Conservation (phyloP, 768 basidiomycete genomes). For the Russula foetens region DNA sequence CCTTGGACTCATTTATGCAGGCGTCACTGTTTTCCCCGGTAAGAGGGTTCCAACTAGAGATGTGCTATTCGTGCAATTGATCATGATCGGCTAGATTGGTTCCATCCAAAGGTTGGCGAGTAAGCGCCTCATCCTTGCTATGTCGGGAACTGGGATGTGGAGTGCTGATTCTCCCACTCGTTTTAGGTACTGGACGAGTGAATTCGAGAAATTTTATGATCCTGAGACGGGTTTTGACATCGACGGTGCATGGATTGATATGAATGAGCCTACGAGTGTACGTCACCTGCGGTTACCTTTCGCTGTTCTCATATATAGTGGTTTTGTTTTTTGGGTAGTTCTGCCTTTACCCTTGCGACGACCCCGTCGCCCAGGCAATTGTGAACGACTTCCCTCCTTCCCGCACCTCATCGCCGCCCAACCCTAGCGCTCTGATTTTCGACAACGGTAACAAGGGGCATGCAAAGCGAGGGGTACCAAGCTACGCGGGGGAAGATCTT, state of each 20-base stretch:
- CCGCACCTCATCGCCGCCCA: constrained; percentile 41
- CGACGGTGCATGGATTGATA: constrained; percentile 68
- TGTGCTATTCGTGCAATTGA: background rate
- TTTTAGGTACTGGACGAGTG: constrained; percentile 51
- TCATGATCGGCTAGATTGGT: constrained; percentile 42
- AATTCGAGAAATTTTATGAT: constrained; percentile 50
- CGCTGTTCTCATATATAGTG: background rate
- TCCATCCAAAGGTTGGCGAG: constrained; percentile 44
- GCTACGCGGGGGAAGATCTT: constrained; percentile 29
- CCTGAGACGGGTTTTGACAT: constrained; percentile 50
- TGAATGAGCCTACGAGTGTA: constrained; percentile 68
- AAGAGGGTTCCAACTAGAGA: constrained; percentile 6
- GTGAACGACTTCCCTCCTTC: constrained; percentile 47
- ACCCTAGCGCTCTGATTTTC: constrained; percentile 47
- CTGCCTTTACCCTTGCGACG: constrained; percentile 51
- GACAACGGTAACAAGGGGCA: constrained; percentile 18
- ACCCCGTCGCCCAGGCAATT: constrained; percentile 51
- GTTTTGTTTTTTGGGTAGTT: constrained; percentile 34
- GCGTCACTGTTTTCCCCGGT: constrained; percentile 53
- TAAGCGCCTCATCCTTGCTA: constrained; percentile 25
- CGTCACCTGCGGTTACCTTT: constrained; percentile 10
- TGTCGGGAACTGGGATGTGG: background rate
- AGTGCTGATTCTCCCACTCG: background rate
- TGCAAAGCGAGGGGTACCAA: constrained; percentile 22
- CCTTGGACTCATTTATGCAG: constrained; percentile 21